Base-by-base conservation (phyloP, 148 eudicot species). In the Suaeda aralocaspica region DNA sequence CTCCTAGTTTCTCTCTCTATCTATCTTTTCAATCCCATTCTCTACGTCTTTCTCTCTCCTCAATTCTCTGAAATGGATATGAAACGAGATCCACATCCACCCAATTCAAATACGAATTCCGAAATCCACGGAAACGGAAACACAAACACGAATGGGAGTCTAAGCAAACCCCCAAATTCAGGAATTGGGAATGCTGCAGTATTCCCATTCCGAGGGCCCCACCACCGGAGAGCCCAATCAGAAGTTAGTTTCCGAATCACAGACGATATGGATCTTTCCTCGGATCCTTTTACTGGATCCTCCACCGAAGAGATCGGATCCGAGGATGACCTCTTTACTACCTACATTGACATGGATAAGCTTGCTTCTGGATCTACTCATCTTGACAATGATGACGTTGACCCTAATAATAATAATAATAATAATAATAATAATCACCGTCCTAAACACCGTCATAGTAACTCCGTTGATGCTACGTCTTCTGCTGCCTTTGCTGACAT, bases 281-380 rank as follows among this genome's bases (percentile, higher is more conserved):
- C 81, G 61, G 79, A 80, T 67, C 81, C 81, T 21, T 76, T 72
- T 60, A 53, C 71, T 55, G 79, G 77, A 26, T 53, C 79, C 53
- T 81, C 73, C 50, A 57, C 78, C n/a, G 76, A 77, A 64, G 80
- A 81, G 36, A 69, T 74, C 51, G 85, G 77, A 81, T 79, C 81
- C 39, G 81, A 81, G 50, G 84, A 82, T 33, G 87, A 86, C 82
- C 84, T 86, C 31, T 77, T 84, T 64, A 79, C 74, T 69, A 78
- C 82, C 68, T 85, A 81, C 78, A 84, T 83, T 52, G 85, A 82
- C 70, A 67, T 82, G 21, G 78, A 79, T 24, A 80, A 84, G 69
- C 78, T 84, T 25, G 83, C 45, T 28, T 68, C 67, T 6, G 76
- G 24, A 46, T 21, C 28, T 24, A 30, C 59, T 22, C 64, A 19